Conservation (phyloP, 2,329 filamentous ascomycete genomes). For the Furcasterigmium furcatum region DNA sequence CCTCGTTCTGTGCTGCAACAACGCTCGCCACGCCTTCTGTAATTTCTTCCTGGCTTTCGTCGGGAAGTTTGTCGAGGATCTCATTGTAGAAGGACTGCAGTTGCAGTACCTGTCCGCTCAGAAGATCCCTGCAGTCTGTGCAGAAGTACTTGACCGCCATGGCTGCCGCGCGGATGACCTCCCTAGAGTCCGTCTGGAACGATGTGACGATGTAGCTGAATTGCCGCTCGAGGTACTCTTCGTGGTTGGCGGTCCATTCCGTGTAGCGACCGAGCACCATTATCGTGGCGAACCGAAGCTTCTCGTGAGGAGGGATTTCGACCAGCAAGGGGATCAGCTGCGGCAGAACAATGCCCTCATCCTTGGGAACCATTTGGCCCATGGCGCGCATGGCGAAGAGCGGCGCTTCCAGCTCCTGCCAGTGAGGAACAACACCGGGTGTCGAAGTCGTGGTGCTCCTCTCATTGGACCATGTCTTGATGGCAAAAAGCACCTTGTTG, state of each 20-base stretch:
- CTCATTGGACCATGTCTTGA: slow-evolving; percentile 83
- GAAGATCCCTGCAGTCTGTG: slow-evolving; percentile 83
- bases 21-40: slow-evolving; percentile 94
- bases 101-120: slow-evolving; percentile 79
- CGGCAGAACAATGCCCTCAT: slow-evolving; percentile 83
- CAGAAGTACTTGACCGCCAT: slow-evolving; percentile 97
- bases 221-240: slow-evolving; percentile 87
- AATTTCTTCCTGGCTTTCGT: slow-evolving; percentile 88
- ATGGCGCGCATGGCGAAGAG: slow-evolving; percentile 94
- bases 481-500: slow-evolving; percentile 79
- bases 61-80: slow-evolving; percentile 81
- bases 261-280: slow-evolving; percentile 97
- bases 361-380: slow-evolving; percentile 90
- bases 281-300: slow-evolving; percentile 96
- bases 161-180: slow-evolving; percentile 87
- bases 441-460: slow-evolving; percentile 64
- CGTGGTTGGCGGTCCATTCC: slow-evolving; percentile 94
- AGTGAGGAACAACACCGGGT: slow-evolving; percentile 66
- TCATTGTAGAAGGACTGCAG: slow-evolving; percentile 91
- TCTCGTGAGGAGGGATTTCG: slow-evolving; percentile 92
- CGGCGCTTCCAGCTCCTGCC: slow-evolving; percentile 94
- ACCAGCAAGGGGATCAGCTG: slow-evolving; percentile 92
- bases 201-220: slow-evolving; percentile 94
- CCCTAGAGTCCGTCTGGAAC: slow-evolving; percentile 83
- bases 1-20: slow-evolving; percentile 77